Conservation (phyloP, 73 alveolate genomes). For the Tetrahymena malaccensis region DNA sequence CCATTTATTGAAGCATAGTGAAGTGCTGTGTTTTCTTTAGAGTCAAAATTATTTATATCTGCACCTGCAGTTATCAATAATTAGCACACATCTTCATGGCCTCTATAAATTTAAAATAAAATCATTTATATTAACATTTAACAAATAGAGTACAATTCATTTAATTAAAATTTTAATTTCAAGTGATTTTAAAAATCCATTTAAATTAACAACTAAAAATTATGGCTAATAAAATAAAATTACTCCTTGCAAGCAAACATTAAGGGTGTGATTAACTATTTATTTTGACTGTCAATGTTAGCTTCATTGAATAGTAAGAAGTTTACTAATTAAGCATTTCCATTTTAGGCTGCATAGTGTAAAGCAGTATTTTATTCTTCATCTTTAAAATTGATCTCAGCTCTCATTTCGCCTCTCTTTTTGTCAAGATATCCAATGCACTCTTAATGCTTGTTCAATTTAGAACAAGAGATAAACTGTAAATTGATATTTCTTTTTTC, state of each 20-base stretch:
- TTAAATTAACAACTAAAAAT: too few relatives aligned
- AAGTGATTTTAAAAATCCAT: too few relatives aligned
- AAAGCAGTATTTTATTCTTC: constrained; percentile 20
- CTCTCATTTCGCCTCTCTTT: background rate
- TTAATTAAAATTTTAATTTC: too few relatives aligned
- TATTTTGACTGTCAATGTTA: constrained; percentile 27
- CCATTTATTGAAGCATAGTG: constrained; percentile 30
- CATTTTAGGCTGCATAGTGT: constrained; percentile 19
- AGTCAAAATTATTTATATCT: constrained; percentile 23
- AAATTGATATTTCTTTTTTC: background rate
- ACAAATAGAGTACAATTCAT: background rate
- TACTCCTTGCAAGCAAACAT: constrained; percentile 23
- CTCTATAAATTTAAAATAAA: background rate
- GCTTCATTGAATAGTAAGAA: constrained; percentile 27
- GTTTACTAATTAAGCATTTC: constrained; percentile 20
- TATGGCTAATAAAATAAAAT: too few relatives aligned
- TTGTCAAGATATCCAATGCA: background rate
- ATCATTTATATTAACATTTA: background rate
- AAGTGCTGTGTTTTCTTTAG: constrained; percentile 20
- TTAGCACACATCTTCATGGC: constrained; percentile 26
- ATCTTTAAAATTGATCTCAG: constrained; percentile 20
- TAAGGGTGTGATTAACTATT: constrained; percentile 20
- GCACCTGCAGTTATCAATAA: constrained; percentile 41
- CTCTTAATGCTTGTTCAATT: background rate
- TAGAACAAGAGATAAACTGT: background rate